phyloP scores from a whole-genome alignment of 2,329 filamentous ascomycete genomes.

The Aschersonia sp. region DNA sequence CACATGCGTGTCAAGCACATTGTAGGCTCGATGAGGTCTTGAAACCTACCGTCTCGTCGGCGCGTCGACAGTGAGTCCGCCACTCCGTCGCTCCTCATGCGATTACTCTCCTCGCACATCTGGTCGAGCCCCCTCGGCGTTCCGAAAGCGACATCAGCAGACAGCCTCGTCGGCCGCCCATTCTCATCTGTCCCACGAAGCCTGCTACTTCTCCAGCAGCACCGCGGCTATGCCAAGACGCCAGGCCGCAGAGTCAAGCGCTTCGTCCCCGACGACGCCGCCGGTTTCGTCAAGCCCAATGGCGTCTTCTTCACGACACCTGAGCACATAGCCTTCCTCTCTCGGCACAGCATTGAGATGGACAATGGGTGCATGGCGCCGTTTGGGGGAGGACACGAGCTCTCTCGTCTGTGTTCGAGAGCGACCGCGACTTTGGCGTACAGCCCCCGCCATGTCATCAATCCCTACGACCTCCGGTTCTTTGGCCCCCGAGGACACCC shows the following conservation, averaged over 20 bases:
- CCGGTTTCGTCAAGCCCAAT: slow-evolving; percentile 7
- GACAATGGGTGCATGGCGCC: slow-evolving; percentile 10
- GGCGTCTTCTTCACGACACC: slow-evolving; percentile 15
- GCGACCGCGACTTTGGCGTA: slow-evolving; percentile 13
- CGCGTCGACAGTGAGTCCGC: no score
- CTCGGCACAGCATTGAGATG: slow-evolving; percentile 9
- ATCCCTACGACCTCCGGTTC: slow-evolving; percentile 16
- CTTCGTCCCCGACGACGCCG: slow-evolving; percentile 9
- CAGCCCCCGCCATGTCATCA: slow-evolving; percentile 15
- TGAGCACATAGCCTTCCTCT: slow-evolving; percentile 13
- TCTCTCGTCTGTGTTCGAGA: slow-evolving; percentile 5
- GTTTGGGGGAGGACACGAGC: slow-evolving; percentile 2
- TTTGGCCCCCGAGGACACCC: slow-evolving; percentile 19
- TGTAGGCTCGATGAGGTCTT: no score
- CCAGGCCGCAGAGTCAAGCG: slow-evolving; percentile 1
- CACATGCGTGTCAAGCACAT: no score
- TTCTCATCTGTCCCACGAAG: no score
- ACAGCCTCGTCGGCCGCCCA: no score
- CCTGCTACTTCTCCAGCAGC: no score
- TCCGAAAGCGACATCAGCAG: no score
- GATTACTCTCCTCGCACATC: no score
- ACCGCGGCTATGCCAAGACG: not conserved
- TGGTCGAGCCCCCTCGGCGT: no score
- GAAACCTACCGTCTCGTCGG: no score
- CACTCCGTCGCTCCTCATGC: no score